phyloP scores from a whole-genome alignment of 2,329 filamentous ascomycete genomes.

The Alternaria novae-zelandiae region DNA sequence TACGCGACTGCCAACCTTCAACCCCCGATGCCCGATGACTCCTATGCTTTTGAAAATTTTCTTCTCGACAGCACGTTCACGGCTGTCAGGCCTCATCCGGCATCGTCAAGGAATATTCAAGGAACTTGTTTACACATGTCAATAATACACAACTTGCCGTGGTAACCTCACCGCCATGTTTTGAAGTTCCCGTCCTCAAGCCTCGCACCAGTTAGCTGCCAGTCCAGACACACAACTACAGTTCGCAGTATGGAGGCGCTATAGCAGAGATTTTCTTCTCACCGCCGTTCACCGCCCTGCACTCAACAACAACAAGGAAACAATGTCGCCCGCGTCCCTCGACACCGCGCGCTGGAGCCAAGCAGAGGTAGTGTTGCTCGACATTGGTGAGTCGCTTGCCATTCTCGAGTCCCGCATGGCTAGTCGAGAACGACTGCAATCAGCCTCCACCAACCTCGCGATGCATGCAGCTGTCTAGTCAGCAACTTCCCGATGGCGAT shows the following conservation, averaged over 20 bases:
- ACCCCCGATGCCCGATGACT: conserved; percentile 6
- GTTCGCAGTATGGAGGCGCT: conserved; percentile 9
- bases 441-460: conserved; percentile 23
- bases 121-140: conserved; percentile 1
- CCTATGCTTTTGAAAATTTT: conserved; percentile 25
- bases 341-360: conserved; percentile 37
- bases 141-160: conserved; percentile 17
- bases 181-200: conserved; percentile 28
- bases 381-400: conserved; percentile 61
- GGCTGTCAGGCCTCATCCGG: conserved; percentile 27
- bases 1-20: neutral
- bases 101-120: neutral
- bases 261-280: conserved; percentile 37
- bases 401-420: conserved; percentile 21
- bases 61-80: conserved; percentile 21
- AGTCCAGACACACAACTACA: conserved; percentile 28
- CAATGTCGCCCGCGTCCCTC: conserved; percentile 37
- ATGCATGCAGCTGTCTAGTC: conserved; percentile 27
- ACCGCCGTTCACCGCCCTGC: conserved; percentile 43
- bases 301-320: conserved; percentile 23
- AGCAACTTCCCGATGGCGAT: conserved; percentile 15
- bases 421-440: conserved; percentile 21
- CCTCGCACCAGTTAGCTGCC: conserved; percentile 38
- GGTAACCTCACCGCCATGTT: conserved; percentile 35
- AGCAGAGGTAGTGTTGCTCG: conserved; percentile 61